These are phyloP conservation scores for Aspergillaceae sp. DNA, from an alignment of 2,329 filamentous ascomycete genomes.

Conservation along the genomic window DNA sequence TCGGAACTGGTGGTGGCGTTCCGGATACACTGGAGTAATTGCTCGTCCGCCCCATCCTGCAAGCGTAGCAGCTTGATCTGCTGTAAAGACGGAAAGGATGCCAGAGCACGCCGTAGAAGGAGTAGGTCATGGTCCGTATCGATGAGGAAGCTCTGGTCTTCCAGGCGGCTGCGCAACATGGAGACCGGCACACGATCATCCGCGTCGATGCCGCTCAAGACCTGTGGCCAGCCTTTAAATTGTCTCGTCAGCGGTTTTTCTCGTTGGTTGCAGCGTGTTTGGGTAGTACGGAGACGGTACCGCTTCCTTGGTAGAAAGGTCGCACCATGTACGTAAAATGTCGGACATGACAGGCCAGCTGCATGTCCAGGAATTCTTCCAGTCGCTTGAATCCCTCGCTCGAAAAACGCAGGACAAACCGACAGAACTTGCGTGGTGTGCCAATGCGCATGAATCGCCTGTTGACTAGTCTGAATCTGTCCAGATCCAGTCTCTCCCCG, in stretches of 20 bases:
- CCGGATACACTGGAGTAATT: slow-evolving; percentile 45
- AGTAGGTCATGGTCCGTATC: slow-evolving; percentile 43
- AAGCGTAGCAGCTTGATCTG: slow-evolving; percentile 57
- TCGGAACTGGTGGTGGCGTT: no score
- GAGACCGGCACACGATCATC: slow-evolving; percentile 11
- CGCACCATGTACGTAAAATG: slow-evolving; percentile 34
- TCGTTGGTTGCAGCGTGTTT: slow-evolving; percentile 2
- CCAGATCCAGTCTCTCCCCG: slow-evolving; percentile 29
- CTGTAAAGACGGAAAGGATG: slow-evolving; percentile 52
- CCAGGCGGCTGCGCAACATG: slow-evolving; percentile 21
- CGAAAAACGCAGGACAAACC: slow-evolving; percentile 31
- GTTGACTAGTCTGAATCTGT: slow-evolving; percentile 34
- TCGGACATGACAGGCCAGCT: slow-evolving; percentile 29
- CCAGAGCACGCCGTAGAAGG: slow-evolving; percentile 47
- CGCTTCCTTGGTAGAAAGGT: slow-evolving; percentile 32
- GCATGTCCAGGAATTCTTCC: slow-evolving; percentile 28
- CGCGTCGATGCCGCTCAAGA: slow-evolving; percentile 14
- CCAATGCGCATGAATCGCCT: slow-evolving; percentile 33
- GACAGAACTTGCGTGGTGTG: slow-evolving; percentile 31
- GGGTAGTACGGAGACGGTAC: slow-evolving; percentile 18
- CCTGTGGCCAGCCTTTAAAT: slow-evolving; percentile 21
- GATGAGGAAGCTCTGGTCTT: slow-evolving; percentile 40
- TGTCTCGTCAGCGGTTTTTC: slow-evolving; percentile 14
- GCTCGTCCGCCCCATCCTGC: slow-evolving; percentile 51
- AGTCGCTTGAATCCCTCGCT: slow-evolving; percentile 26